A percentile compares a stretch with the other conserved stretches of the same genome.
Evolutionary conservation across 148 eudicot genomes (phyloP).

Genomic region (Pouteria glomerata): DNA sequence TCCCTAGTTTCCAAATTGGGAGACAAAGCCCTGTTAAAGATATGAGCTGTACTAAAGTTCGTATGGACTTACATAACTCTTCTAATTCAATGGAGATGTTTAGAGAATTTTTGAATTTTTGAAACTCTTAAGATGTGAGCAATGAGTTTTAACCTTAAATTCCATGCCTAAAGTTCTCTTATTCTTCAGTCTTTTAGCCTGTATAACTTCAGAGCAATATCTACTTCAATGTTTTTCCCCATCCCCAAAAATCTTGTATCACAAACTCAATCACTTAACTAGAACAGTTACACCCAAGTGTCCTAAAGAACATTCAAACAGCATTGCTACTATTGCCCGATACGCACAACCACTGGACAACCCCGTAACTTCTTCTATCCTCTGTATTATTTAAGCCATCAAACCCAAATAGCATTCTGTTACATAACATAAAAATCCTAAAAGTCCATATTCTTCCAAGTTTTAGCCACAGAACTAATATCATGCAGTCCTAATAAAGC

Average conservation of each 20-base stretch:
- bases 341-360: not conserved
- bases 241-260: not conserved
- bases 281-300: not conserved
- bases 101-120: not conserved
- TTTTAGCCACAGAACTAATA: not conserved
- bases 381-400: not conserved
- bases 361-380: not conserved
- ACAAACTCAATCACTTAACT: not conserved
- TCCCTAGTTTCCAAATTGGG: too few species aligned
- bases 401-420: not conserved
- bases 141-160: not conserved
- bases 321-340: not conserved
- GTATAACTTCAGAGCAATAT: not conserved
- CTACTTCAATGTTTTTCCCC: not conserved
- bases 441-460: not conserved
- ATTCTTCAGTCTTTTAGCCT: not conserved
- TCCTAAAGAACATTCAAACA: not conserved
- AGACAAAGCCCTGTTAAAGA: not conserved
- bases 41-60: too few species aligned
- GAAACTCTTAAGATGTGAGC: not conserved
- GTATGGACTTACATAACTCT: not conserved
- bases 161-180: not conserved
- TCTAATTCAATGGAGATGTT: not conserved
- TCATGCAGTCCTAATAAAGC: not conserved
- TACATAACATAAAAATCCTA: not conserved